phyloP scores from a whole-genome alignment of 495 filamentous ascomycete genomes.

The Rusavskia elegans region DNA sequence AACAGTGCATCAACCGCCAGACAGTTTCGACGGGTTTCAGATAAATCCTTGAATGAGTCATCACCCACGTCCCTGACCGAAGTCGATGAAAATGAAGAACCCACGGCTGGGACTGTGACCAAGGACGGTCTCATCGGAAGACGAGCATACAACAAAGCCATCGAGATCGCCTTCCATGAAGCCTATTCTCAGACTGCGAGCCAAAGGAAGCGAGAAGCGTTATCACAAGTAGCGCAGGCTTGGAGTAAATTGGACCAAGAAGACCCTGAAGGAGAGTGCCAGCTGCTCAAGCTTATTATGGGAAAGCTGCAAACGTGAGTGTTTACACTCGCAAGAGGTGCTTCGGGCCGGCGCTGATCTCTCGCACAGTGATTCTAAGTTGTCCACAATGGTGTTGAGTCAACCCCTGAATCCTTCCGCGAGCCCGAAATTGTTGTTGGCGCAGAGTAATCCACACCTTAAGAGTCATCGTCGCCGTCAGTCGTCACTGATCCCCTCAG shows the following conservation, averaged over 20 bases:
- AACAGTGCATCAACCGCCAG: conserved; percentile 80
- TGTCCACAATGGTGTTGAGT: conserved; percentile 29
- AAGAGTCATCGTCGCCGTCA: conserved; percentile 60
- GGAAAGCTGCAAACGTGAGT: conserved; percentile 35
- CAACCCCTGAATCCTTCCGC: conserved; percentile 27
- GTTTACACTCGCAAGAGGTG: not conserved
- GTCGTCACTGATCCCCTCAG: conserved; percentile 31
- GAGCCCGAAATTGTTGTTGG: conserved; percentile 53
- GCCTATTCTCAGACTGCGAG: conserved; percentile 63
- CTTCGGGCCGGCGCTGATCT: not conserved
- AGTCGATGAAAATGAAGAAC: conserved; percentile 27
- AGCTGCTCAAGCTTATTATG: conserved; percentile 58
- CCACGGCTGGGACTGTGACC: conserved; percentile 33
- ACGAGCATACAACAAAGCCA: conserved; percentile 57
- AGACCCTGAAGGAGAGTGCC: conserved; percentile 82
- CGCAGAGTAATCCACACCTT: conserved; percentile 72
- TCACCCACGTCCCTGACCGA: conserved; percentile 20
- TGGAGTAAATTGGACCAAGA: conserved; percentile 70
- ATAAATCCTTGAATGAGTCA: conserved; percentile 32
- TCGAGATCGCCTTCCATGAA: conserved; percentile 72
- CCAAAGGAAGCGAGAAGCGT: conserved; percentile 60
- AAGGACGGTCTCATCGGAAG: conserved; percentile 72
- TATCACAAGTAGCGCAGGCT: conserved; percentile 65
- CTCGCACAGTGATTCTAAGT: conserved; percentile 31
- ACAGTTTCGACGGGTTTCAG: conserved; percentile 77